A percentile compares a stretch with the other conserved stretches of the same genome.
These are phyloP conservation scores for Pilaira anomala DNA, from an alignment of 192 early-diverging fungal species.

Conservation along the genomic window DNA sequence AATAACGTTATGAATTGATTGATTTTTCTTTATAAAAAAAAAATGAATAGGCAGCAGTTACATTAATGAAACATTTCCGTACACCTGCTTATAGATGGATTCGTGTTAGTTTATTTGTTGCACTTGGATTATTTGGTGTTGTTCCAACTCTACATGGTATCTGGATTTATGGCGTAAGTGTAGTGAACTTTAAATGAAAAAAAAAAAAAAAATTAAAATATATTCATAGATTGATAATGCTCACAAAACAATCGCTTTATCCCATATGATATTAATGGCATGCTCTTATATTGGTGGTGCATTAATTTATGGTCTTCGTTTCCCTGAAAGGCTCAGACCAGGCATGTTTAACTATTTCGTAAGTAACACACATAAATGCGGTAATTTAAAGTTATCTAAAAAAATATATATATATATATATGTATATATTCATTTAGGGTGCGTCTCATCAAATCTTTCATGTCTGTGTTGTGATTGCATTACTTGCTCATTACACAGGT, in stretches of 20 bases:
- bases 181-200: not conserved
- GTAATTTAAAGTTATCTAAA: too few species aligned
- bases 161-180: constrained; percentile 63
- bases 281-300: constrained; percentile 78
- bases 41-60: constrained; percentile 54
- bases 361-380: constrained; percentile 1
- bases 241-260: constrained; percentile 56
- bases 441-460: constrained; percentile 93
- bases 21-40: constrained; percentile 22
- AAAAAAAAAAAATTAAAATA: constrained; percentile 4
- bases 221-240: constrained; percentile 4
- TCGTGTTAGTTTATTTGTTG: constrained; percentile 75
- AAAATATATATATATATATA: not conserved
- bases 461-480: constrained; percentile 72
- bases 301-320: constrained; percentile 68
- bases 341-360: constrained; percentile 16
- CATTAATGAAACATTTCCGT: constrained; percentile 56
- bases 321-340: constrained; percentile 5
- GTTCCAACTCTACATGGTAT: constrained; percentile 70
- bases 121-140: constrained; percentile 72
- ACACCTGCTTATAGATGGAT: constrained; percentile 75
- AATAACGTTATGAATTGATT: not conserved
- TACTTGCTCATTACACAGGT: constrained; percentile 66
- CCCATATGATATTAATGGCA: constrained; percentile 71
- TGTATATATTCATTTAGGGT: constrained; percentile 35